A percentile compares a stretch with the other conserved stretches of the same genome.
Evolutionary conservation across 768 basidiomycete genomes (phyloP).

Genomic region (Tricholoma sp.): DNA sequence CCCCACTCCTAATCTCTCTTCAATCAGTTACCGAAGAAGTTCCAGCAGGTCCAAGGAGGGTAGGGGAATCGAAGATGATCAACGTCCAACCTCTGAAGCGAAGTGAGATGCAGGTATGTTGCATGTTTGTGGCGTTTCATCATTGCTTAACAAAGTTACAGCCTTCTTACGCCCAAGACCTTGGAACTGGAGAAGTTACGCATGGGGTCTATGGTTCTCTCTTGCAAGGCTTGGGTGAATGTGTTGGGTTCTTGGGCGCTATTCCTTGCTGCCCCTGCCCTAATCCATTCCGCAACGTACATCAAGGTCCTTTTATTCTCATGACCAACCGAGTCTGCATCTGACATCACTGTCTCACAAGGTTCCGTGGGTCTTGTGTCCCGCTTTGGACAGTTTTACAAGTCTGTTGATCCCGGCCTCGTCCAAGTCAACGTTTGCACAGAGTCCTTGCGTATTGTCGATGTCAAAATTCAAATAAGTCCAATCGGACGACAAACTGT

Average conservation of each 20-base stretch:
- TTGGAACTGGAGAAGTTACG: conserved; percentile 69
- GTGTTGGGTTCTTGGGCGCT: conserved; percentile 67
- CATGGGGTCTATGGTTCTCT: conserved; percentile 86
- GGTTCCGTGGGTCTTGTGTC: conserved; percentile 88
- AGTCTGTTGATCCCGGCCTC: conserved; percentile 89
- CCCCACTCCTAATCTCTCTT: background rate
- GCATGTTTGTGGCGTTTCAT: background rate
- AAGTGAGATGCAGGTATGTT: conserved; percentile 78
- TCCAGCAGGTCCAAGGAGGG: conserved; percentile 29
- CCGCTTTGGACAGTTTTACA: conserved; percentile 95
- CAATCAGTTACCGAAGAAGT: conserved; percentile 60
- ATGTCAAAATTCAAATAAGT: conserved; percentile 95
- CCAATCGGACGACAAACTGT: conserved; percentile 83
- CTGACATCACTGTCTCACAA: conserved; percentile 27
- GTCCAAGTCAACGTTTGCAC: conserved; percentile 94
- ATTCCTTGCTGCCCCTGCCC: conserved; percentile 81
- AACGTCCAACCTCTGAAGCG: conserved; percentile 81
- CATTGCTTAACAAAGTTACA: conserved; percentile 23
- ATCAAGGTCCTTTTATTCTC: conserved; percentile 54
- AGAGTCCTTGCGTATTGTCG: conserved; percentile 78
- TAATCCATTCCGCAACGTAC: conserved; percentile 81
- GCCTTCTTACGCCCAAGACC: conserved; percentile 90
- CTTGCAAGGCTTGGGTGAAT: conserved; percentile 62
- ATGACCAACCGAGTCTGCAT: background rate
- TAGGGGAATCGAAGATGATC: conserved; percentile 44